These are phyloP conservation scores for Daedaleopsis sinensis DNA, from an alignment of 768 basidiomycete genomes.

Conservation along the genomic window DNA sequence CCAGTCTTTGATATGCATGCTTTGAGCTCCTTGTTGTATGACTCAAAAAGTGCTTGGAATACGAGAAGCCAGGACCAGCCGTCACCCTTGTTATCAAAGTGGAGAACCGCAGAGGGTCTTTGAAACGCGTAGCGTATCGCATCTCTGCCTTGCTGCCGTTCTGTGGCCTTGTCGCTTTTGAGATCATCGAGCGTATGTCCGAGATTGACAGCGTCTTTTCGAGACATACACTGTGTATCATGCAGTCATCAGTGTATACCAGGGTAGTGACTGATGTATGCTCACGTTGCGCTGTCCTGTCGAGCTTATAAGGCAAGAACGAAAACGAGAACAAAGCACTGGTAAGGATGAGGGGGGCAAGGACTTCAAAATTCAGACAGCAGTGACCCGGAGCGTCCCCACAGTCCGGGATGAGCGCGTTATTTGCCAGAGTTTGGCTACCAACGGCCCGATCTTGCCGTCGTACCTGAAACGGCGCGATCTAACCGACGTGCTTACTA, in stretches of 20 bases:
- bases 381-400: too few species aligned
- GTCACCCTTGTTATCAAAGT: constrained; percentile 42
- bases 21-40: constrained; percentile 63
- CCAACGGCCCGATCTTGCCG: too few species aligned
- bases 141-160: constrained; percentile 65
- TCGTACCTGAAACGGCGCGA: too few species aligned
- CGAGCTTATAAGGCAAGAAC: too few species aligned
- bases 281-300: neutral
- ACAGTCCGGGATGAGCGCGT: too few species aligned
- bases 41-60: constrained; percentile 72
- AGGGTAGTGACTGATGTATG: neutral
- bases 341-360: too few species aligned
- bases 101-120: constrained; percentile 46
- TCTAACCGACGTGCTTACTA: too few species aligned
- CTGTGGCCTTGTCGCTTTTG: constrained; percentile 65
- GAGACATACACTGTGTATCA: constrained; percentile 4
- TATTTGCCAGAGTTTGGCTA: too few species aligned
- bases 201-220: constrained; percentile 26
- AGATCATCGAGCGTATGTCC: constrained; percentile 53
- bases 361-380: too few species aligned
- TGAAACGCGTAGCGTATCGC: constrained; percentile 55
- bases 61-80: constrained; percentile 60
- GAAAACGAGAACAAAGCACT: too few species aligned
- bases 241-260: neutral
- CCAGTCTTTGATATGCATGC: constrained; percentile 42